Conservation (phyloP, 768 basidiomycete genomes). For the Agaricus blazei region DNA sequence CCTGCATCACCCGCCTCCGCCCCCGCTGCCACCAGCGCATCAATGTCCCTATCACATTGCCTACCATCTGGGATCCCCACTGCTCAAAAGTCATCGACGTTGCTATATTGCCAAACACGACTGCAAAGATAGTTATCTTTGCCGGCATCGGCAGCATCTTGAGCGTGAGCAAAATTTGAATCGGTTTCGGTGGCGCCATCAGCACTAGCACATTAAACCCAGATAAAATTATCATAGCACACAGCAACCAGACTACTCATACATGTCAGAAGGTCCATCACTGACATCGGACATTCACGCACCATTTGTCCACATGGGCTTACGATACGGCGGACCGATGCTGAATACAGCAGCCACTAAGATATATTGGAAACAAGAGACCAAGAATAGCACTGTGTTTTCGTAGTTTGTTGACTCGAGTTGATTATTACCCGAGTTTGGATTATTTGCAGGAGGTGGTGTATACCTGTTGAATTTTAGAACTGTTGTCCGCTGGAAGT, state of each 20-base stretch:
- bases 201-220: constrained; percentile 75
- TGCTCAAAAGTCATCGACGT: constrained; percentile 73
- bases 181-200: constrained; percentile 56
- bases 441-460: constrained; percentile 48
- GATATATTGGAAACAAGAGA: constrained; percentile 99
- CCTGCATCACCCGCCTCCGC: constrained; percentile 49
- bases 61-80: constrained; percentile 60
- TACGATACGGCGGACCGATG: constrained; percentile 95
- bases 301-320: constrained; percentile 96
- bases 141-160: constrained; percentile 69
- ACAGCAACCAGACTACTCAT: constrained; percentile 71
- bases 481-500: not conserved
- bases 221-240: constrained; percentile 63
- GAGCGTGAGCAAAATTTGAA: constrained; percentile 66
- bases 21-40: constrained; percentile 36
- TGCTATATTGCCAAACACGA: constrained; percentile 64
- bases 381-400: constrained; percentile 85
- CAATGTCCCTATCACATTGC: constrained; percentile 46
- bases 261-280: constrained; percentile 4
- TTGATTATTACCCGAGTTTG: constrained; percentile 55
- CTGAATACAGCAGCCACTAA: constrained; percentile 96
- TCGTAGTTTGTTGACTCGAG: constrained; percentile 86
- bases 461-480: constrained; percentile 55
- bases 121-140: constrained; percentile 62
- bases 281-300: constrained; percentile 19